These are phyloP conservation scores for Dendrocalamus sinicus DNA, from an alignment of 176 grass and related monocot species.

Conservation along the genomic window DNA sequence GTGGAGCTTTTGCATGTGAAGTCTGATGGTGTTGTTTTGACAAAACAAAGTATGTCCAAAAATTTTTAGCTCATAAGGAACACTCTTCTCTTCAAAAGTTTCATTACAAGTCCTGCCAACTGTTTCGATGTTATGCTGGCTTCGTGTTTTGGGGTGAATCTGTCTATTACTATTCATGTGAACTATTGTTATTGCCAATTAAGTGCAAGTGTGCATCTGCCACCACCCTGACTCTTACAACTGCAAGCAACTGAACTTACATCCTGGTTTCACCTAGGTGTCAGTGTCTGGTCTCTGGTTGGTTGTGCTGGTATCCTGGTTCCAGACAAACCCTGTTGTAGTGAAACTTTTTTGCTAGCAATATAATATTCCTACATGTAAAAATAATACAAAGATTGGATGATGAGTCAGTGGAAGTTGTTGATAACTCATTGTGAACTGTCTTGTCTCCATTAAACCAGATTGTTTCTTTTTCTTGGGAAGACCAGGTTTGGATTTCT, in stretches of 20 bases:
- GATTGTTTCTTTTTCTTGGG: background rate
- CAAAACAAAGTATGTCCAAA: conserved; percentile 76
- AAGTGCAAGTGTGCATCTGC: conserved; percentile 19
- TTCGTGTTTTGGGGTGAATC: background rate
- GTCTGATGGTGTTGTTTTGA: conserved; percentile 74
- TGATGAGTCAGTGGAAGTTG: conserved; percentile 17
- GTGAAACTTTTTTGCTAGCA: background rate
- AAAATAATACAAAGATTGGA: conserved; percentile 1
- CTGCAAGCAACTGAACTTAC: background rate
- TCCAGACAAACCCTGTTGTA: background rate
- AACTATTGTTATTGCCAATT: conserved; percentile 4
- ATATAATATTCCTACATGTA: conserved; percentile 33
- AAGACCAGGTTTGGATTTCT: background rate
- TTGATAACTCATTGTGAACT: conserved; percentile 1
- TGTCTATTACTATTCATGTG: background rate
- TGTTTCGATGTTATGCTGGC: background rate
- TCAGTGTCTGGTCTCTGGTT: background rate
- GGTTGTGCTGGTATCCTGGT: conserved; percentile 29
- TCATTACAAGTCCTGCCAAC: background rate
- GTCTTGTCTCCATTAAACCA: background rate
- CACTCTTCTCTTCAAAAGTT: conserved; percentile 13
- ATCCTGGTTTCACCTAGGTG: conserved; percentile 32
- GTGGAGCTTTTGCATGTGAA: conserved; percentile 80
- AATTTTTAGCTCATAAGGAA: background rate
- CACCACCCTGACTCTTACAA: background rate